Base-by-base conservation (phyloP, 768 basidiomycete species). In the Lepiota subincarnata region DNA sequence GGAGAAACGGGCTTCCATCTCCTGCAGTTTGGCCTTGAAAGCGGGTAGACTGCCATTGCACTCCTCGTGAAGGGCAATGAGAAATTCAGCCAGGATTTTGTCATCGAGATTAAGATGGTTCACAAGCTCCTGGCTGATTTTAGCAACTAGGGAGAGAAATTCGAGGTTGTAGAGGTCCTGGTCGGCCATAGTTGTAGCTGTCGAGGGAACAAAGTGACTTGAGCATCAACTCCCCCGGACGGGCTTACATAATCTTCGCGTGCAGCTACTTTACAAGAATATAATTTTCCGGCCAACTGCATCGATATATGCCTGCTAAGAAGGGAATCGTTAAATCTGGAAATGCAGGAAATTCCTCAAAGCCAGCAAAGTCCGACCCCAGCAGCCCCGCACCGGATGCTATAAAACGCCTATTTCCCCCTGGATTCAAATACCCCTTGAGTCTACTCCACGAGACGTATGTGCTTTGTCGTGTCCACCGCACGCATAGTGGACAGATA, bases 61-160 rank as follows among this genome's bases (percentile, higher is more conserved):
- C 60, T 89, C 70, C 59, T 89, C 87, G 70, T 98, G 96, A 53
- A 98, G 81, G 58, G 81, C 73, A 59, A 99, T 93, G 57, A 98
- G 83, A 68, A 95, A 99, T 73, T 98, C 96, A 11, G 97, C 94
- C 43, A 96, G 78, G 2, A 89, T 87, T 66, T 95, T 96, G 78
- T 99, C 95, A 66, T 85, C 88, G 35, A 90, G 69, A 13, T 83
- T 87, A 48, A 81, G 78, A 66, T 98, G 84, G 62, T 97, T 98
- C 69, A 87, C 83, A 42, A 98, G 83, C 66, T 98, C 95, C 68
- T 95, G 92, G 0, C 88, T 88, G 63, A 99, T 90, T 67, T 91
- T 89, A 55, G 88, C 85, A 53, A 97, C 86, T 38, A 98, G 77
- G 35, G 93, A 95, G 44, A 99, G 84, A 55, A 88, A 78, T 69